Evolutionary conservation across 2,329 filamentous ascomycete species (phyloP).

Genomic region (Leptoxyphium fumago): DNA sequence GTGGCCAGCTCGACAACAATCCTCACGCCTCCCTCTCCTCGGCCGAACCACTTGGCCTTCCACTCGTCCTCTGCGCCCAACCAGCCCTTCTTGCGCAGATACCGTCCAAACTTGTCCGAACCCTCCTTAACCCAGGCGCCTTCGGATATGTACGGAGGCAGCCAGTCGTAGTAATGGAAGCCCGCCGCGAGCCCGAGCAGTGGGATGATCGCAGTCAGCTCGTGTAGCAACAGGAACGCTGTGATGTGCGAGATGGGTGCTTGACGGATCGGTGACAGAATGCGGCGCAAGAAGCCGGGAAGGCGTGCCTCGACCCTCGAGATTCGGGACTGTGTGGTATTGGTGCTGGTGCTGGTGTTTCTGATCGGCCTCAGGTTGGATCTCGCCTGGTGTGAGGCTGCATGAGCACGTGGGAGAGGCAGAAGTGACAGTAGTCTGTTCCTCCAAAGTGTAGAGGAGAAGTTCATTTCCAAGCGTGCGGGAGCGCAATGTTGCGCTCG

Average conservation of each 20-base stretch:
- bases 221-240: constrained; percentile 80
- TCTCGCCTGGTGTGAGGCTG: too few species aligned
- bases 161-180: constrained; percentile 68
- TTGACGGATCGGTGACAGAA: constrained; percentile 53
- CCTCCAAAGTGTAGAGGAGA: too few species aligned
- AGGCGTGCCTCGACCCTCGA: constrained; percentile 28
- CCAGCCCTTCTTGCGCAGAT: constrained; percentile 69
- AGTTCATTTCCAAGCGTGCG: too few species aligned
- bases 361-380: too few species aligned
- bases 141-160: constrained; percentile 45
- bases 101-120: constrained; percentile 60
- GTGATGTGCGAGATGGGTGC: constrained; percentile 72
- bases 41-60: constrained; percentile 21
- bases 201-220: constrained; percentile 75
- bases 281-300: constrained; percentile 52
- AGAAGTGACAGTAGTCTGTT: too few species aligned
- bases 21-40: constrained; percentile 33
- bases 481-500: too few species aligned
- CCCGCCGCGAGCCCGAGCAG: constrained; percentile 56
- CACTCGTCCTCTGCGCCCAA: constrained; percentile 36
- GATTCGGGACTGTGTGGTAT: constrained; percentile 11
- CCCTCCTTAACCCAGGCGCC: constrained; percentile 44
- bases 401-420: too few species aligned
- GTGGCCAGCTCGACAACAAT: constrained; percentile 57
- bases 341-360: neutral